A percentile compares a stretch with the other conserved stretches of the same genome.
These are phyloP conservation scores for Boletus tomentosulus DNA, from an alignment of 768 basidiomycete species.

Conservation along the genomic window DNA sequence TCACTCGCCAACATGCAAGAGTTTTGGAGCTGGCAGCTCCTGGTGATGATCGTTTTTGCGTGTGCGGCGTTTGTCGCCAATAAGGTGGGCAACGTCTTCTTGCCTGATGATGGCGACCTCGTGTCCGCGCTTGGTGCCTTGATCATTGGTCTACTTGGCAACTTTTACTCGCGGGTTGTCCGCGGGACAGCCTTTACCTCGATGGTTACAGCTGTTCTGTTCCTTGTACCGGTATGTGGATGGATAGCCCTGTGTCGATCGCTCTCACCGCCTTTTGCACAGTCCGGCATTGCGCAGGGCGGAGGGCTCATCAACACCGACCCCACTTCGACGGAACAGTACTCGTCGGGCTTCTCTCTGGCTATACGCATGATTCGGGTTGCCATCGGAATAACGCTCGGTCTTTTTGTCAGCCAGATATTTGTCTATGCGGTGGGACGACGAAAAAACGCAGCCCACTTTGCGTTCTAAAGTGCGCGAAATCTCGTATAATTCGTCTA, in stretches of 20 bases:
- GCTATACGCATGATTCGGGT: slow-evolving; percentile 82
- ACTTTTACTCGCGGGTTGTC: slow-evolving; percentile 71
- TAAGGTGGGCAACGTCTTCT: slow-evolving; percentile 51
- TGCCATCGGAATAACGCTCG: slow-evolving; percentile 81
- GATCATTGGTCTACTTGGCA: slow-evolving; percentile 74
- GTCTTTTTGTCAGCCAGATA: slow-evolving; percentile 77
- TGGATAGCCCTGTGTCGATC: background rate
- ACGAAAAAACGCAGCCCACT: slow-evolving; percentile 68
- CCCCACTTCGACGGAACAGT: slow-evolving; percentile 53
- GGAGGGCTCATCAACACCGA: slow-evolving; percentile 56
- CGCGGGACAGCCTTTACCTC: slow-evolving; percentile 83
- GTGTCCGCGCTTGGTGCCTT: slow-evolving; percentile 77
- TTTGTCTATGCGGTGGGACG: slow-evolving; percentile 70
- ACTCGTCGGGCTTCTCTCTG: slow-evolving; percentile 73
- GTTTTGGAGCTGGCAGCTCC: slow-evolving; percentile 63
- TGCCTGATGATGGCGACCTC: slow-evolving; percentile 68
- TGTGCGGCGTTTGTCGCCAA: slow-evolving; percentile 73
- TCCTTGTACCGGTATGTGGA: slow-evolving; percentile 74
- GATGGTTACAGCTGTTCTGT: slow-evolving; percentile 92
- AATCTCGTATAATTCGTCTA: slow-evolving; percentile 15
- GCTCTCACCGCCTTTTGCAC: slow-evolving; percentile 19
- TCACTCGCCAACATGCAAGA: slow-evolving; percentile 77
- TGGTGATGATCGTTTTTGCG: slow-evolving; percentile 79
- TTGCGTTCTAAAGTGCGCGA: slow-evolving; percentile 57
- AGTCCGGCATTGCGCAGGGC: slow-evolving; percentile 76